Base-by-base conservation (phyloP, 345 rosid genomes). In the Salix koriyanagi region DNA sequence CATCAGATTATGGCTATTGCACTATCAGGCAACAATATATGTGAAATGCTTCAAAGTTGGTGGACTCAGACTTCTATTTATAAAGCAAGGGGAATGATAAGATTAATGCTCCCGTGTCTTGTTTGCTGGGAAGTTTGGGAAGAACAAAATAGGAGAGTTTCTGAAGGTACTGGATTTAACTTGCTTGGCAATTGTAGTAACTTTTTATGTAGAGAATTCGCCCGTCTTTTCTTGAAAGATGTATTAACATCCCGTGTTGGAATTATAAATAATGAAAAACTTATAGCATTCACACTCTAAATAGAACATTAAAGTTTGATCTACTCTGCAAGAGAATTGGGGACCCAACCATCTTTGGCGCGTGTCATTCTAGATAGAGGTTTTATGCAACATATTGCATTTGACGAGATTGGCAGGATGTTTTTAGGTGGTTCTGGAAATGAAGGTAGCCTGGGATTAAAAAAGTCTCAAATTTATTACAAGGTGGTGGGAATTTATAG, bases 81-180 rank as follows among this genome's bases (percentile, higher is more conserved):
- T 79, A 83, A 71, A 54, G 73, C 76, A 67, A 64, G 52, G 72
- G 79, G 65, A 74, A 72, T 83, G 73, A 76, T 78, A 83, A 79
- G 75, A 76, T 71, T 82, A 50, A 56, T 82, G 65, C 80, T 82
- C 75, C 87, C 80, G 21, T 85, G 83, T 83, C 79, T 78, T 81
- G 64, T 73, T 70, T 80, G 74, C 79, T 83, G 75, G 81, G 75
- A 80, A 32, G 42, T 73, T 76, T 79, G 82, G 81, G 69, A 76
- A 46, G 88, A 83, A 75, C 67, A 30, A 76, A 79, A 75, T 79
- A 79, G 79, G 76, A 79, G 71, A 75, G 44, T 82, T 37, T 56
- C 65, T 68, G 70, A 84, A 82, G 85, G 83, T 82, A 79, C 44
- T 70, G 39, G 76, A 73, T 70, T 67, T 74, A 34, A 67, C 80